Evolutionary conservation across 768 basidiomycete genomes (phyloP), one percentile per base, ranked within the genome.

Genomic region (Kwoniella botswanensis): DNA sequence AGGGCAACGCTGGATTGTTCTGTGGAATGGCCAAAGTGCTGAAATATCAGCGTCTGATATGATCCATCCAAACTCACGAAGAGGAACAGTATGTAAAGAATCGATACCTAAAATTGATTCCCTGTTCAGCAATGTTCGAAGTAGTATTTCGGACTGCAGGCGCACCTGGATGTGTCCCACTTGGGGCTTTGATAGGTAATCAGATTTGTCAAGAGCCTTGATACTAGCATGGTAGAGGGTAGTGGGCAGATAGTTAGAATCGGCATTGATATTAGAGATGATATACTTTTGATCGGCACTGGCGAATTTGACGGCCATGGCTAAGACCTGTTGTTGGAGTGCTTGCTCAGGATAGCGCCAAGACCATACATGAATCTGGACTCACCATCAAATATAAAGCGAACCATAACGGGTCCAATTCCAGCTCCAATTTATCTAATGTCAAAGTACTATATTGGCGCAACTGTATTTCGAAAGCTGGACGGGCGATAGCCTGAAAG

Each of bases 161-260:
- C 35, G 35, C 35, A 73, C 72, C 42, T 74, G 72, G 6, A 74
- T 71, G 52, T 74, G 72, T 11, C 69, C 29, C 7, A 74, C 57
- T 46, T 74, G 72, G 4, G 72, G 72, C 4, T 46, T 41, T n/a
- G 42, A 26, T 11, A 67, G 44, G 44, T 67, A 67, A 26, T 74
- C 55, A 18, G 72, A 55, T 3, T 22, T 54, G 7, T 60, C 59
- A 9, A 70, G 50, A 29, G 68, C 65, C 7, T 13, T 46, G 10
- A 70, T 24, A 55, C 72, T 74, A 6, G 69, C 69, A n/a, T 62
- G n/a, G n/a, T 74, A 64, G 3, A 70, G 29, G 13, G 35, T 44
- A 11, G 26, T 17, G 2, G 68, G 67, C 2, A 73, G 59, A 18
- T 56, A 21, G 1, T 29, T 10, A 17, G 53, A 18, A 12, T 64